Percentiles rank a stretch among this genome's conserved stretches.
phyloP scores from a whole-genome alignment of 73 alveolate genomes.

The Tetrahymena thermophila region DNA sequence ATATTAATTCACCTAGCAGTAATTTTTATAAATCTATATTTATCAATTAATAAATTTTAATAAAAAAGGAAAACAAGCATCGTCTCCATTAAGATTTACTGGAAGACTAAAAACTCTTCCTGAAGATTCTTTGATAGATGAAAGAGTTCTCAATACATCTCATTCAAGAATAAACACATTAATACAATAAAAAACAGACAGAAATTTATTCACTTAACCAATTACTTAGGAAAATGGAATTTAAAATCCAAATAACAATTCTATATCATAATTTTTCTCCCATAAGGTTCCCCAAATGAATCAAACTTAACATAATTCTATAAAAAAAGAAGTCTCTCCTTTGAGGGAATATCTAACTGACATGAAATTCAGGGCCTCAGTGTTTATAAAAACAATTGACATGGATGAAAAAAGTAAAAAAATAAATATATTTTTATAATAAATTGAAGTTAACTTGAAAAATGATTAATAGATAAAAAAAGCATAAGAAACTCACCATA shows the following conservation, averaged over 20 bases:
- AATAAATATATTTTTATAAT: background rate
- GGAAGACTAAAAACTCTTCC: background rate
- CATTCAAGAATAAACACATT: background rate
- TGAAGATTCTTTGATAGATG: background rate
- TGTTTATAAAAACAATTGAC: background rate
- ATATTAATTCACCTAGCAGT: background rate
- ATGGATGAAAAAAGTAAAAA: background rate
- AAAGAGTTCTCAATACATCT: background rate
- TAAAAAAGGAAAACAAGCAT: background rate
- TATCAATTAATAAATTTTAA: background rate
- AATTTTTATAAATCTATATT: background rate
- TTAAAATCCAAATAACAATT: background rate
- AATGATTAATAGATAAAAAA: background rate
- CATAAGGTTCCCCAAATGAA: background rate
- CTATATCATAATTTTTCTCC: background rate
- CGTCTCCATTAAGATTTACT: background rate
- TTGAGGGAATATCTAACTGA: background rate
- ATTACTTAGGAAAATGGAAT: background rate
- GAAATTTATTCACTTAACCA: background rate
- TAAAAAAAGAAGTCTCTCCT: background rate
- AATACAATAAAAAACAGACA: background rate
- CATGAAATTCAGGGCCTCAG: background rate
- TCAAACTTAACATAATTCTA: background rate
- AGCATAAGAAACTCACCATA: background rate
- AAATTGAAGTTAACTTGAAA: background rate